Evolutionary conservation across 768 basidiomycete species (phyloP).

Genomic region (Tricholoma bakamatsutake): DNA sequence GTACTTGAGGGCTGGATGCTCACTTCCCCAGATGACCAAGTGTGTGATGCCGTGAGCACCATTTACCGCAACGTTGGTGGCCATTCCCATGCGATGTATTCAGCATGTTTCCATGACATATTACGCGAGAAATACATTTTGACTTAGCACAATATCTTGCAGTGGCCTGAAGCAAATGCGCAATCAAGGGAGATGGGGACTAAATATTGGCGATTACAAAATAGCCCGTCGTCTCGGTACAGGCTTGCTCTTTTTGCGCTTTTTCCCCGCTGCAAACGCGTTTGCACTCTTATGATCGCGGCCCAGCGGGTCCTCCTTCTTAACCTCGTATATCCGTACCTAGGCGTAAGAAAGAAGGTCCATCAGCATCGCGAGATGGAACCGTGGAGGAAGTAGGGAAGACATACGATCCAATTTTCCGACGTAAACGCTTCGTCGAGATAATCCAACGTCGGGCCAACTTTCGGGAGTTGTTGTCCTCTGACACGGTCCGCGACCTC

Average conservation of each 20-base stretch:
- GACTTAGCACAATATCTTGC: too few relatives aligned
- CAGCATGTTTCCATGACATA: too few relatives aligned
- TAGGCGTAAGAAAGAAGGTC: slow-evolving; percentile 18
- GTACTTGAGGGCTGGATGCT: too few relatives aligned
- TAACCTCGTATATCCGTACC: slow-evolving; percentile 93
- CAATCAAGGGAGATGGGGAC: not conserved
- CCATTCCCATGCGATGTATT: too few relatives aligned
- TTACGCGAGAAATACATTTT: too few relatives aligned
- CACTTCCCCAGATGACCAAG: too few relatives aligned
- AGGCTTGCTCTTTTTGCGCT: slow-evolving; percentile 79
- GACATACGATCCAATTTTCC: slow-evolving; percentile 96
- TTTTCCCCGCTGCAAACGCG: slow-evolving; percentile 82
- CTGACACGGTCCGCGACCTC: slow-evolving; percentile 83
- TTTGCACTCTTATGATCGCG: slow-evolving; percentile 86
- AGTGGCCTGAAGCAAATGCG: too few relatives aligned
- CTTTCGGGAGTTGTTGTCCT: slow-evolving; percentile 72
- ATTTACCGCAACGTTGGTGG: too few relatives aligned
- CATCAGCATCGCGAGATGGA: not conserved
- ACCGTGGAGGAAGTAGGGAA: not conserved
- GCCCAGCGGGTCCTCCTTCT: slow-evolving; percentile 88
- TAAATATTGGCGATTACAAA: slow-evolving; percentile 19
- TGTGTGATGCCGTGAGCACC: too few relatives aligned
- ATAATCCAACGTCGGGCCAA: slow-evolving; percentile 79
- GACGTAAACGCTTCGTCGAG: slow-evolving; percentile 98
- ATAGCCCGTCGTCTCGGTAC: slow-evolving; percentile 50